A percentile compares a stretch with the other conserved stretches of the same genome.
Evolutionary conservation across 1,284 basidiomycete genomes (phyloP).

Genomic region (Trametes hirsuta): DNA sequence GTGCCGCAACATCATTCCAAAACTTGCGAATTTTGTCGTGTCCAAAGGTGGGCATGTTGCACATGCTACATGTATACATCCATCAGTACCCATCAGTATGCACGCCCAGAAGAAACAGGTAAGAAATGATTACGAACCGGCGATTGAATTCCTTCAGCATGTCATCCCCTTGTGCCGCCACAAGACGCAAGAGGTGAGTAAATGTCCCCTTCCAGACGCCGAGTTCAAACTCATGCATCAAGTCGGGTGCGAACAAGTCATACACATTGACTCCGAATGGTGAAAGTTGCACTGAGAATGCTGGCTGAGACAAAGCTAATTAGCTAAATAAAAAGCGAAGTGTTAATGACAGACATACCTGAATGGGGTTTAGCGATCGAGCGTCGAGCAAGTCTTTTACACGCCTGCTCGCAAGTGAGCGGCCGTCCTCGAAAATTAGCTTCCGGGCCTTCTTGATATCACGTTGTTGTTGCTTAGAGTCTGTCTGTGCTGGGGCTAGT

Average conservation of each 20-base stretch:
- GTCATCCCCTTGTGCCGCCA: not conserved
- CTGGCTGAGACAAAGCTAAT: not conserved
- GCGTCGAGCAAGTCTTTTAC: constrained; percentile 20
- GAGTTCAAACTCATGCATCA: constrained; percentile 43
- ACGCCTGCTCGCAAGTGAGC: not conserved
- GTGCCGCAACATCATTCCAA: constrained; percentile 27
- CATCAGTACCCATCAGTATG: not conserved
- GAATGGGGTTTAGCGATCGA: constrained; percentile 6
- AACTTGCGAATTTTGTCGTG: constrained; percentile 32
- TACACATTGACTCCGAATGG: constrained; percentile 33
- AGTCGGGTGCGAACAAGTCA: constrained; percentile 36
- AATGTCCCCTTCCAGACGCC: constrained; percentile 39
- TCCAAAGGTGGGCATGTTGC: constrained; percentile 33
- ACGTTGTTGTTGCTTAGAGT: not conserved
- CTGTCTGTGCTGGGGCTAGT: not conserved
- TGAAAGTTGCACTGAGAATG: not conserved
- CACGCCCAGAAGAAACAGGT: not conserved
- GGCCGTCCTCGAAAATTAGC: constrained; percentile 21
- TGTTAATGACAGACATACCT: not conserved
- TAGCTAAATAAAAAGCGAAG: not conserved
- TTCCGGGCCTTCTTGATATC: constrained; percentile 13
- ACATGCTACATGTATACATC: constrained; percentile 22
- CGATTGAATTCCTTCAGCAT: constrained; percentile 15
- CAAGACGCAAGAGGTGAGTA: constrained; percentile 16
- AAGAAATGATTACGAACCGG: constrained; percentile 7